phyloP scores from a whole-genome alignment of 2,329 filamentous ascomycete species.

The Phialocephala subalpina region DNA sequence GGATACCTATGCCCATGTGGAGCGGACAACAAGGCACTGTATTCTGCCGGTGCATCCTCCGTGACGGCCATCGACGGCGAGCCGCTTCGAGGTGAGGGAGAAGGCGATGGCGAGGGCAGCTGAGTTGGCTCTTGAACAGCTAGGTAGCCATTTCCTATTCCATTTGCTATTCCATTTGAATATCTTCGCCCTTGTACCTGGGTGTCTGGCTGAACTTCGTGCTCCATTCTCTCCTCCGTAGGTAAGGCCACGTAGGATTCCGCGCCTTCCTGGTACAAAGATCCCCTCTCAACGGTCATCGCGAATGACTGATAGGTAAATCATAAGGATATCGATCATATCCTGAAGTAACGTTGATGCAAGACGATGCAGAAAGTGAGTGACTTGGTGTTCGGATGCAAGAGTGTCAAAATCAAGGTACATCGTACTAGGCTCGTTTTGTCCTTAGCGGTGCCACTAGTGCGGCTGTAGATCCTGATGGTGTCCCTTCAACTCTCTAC shows the following conservation, averaged over 20 bases:
- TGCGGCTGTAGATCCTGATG: too few species aligned
- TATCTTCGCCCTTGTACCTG: neutral
- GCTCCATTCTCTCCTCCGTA: neutral
- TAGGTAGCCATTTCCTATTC: conserved; percentile 10
- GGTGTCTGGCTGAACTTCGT: neutral
- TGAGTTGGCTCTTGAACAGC: conserved; percentile 33
- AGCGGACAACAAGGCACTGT: conserved; percentile 19
- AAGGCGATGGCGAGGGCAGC: conserved; percentile 38
- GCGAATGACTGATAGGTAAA: neutral
- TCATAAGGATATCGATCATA: neutral
- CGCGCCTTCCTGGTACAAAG: neutral
- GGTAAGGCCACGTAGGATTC: neutral
- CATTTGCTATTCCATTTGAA: neutral
- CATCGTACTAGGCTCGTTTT: conserved; percentile 3
- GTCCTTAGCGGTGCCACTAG: neutral
- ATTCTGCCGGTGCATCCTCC: conserved; percentile 30
- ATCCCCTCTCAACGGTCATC: neutral
- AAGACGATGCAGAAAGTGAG: neutral
- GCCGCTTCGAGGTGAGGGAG: conserved; percentile 34
- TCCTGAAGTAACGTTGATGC: neutral
- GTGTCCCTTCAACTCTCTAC: too few species aligned
- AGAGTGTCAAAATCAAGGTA: neutral
- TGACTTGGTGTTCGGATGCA: neutral
- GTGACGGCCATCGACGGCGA: conserved; percentile 33
- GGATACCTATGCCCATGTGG: conserved; percentile 30